These are phyloP conservation scores for Naganishia albida DNA, from an alignment of 1,284 basidiomycete genomes.

Conservation along the genomic window DNA sequence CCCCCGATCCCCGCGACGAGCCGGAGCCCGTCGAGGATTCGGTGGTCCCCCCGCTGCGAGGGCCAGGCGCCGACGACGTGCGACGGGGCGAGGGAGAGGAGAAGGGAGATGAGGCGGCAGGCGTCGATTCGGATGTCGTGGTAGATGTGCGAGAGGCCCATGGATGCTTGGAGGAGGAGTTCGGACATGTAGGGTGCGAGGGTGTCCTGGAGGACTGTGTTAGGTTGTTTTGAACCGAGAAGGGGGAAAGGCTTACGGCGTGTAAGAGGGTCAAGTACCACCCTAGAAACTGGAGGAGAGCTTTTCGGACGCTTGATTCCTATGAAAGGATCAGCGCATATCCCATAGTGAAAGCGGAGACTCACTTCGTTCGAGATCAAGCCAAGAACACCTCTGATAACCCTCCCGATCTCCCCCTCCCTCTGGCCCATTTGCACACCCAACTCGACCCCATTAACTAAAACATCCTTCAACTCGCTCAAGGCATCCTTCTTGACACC, in stretches of 20 bases:
- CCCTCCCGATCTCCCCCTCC: slow-evolving; percentile 60
- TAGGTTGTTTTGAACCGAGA: neutral
- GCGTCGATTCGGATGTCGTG: slow-evolving; percentile 91
- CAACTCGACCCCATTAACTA: slow-evolving; percentile 66
- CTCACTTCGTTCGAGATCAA: slow-evolving; percentile 78
- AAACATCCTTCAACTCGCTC: slow-evolving; percentile 75
- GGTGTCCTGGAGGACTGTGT: slow-evolving; percentile 58
- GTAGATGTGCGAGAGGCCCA: slow-evolving; percentile 91
- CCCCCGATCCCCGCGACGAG: slow-evolving; percentile 50
- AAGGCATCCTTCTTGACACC: slow-evolving; percentile 77
- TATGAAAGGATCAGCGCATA: slow-evolving; percentile 25
- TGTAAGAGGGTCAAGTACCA: slow-evolving; percentile 74
- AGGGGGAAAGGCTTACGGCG: slow-evolving; percentile 54
- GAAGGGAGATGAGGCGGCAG: slow-evolving; percentile 74
- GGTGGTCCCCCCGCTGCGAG: slow-evolving; percentile 32
- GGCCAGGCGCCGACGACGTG: slow-evolving; percentile 71
- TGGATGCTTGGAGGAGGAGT: slow-evolving; percentile 80
- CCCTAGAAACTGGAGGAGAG: slow-evolving; percentile 56
- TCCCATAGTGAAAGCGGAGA: neutral
- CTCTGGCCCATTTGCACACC: slow-evolving; percentile 53
- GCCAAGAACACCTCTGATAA: slow-evolving; percentile 69
- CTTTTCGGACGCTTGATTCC: slow-evolving; percentile 56
- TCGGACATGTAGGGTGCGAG: slow-evolving; percentile 70
- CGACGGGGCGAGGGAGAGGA: slow-evolving; percentile 71
- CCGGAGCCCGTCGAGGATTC: slow-evolving; percentile 50